Percentiles rank a stretch among this genome's conserved stretches.
These are phyloP conservation scores for Emmonsia crescens DNA, from an alignment of 2,329 filamentous ascomycete genomes.

Conservation along the genomic window DNA sequence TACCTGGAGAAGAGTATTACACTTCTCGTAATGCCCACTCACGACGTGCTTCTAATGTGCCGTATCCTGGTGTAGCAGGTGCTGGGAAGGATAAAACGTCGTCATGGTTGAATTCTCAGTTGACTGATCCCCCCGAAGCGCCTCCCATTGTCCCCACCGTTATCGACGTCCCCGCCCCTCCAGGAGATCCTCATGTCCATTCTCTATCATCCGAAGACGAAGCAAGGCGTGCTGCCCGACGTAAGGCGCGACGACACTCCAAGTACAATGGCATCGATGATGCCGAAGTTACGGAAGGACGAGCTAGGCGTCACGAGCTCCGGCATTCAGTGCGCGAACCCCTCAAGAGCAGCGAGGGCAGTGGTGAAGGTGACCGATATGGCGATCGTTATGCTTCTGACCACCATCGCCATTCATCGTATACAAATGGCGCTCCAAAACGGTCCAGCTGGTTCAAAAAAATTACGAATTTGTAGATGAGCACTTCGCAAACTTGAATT, in stretches of 20 bases:
- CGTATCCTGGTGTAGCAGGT: constrained; percentile 22
- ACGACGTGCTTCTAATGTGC: constrained; percentile 12
- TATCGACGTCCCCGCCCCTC: constrained; percentile 29
- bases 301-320: constrained; percentile 23
- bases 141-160: constrained; percentile 38
- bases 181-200: constrained; percentile 20
- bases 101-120: constrained; percentile 40
- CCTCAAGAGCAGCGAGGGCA: constrained; percentile 32
- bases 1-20: constrained; percentile 24
- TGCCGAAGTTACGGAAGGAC: constrained; percentile 31
- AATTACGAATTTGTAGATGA: constrained; percentile 25
- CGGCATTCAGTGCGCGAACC: constrained; percentile 22
- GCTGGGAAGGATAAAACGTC: constrained; percentile 39
- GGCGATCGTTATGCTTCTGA: constrained; percentile 17
- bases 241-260: constrained; percentile 29
- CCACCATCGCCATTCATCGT: constrained; percentile 11
- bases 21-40: constrained; percentile 20
- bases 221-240: constrained; percentile 27
- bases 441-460: constrained; percentile 36
- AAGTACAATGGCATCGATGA: constrained; percentile 31
- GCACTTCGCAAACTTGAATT: background rate
- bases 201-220: constrained; percentile 36
- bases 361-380: constrained; percentile 30
- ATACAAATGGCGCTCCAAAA: constrained; percentile 22
- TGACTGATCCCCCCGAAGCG: constrained; percentile 37